A percentile compares a stretch with the other conserved stretches of the same genome.
Evolutionary conservation across 805 yeast genomes (phyloP).

Genomic region (Cyberlindnera petersonii): DNA sequence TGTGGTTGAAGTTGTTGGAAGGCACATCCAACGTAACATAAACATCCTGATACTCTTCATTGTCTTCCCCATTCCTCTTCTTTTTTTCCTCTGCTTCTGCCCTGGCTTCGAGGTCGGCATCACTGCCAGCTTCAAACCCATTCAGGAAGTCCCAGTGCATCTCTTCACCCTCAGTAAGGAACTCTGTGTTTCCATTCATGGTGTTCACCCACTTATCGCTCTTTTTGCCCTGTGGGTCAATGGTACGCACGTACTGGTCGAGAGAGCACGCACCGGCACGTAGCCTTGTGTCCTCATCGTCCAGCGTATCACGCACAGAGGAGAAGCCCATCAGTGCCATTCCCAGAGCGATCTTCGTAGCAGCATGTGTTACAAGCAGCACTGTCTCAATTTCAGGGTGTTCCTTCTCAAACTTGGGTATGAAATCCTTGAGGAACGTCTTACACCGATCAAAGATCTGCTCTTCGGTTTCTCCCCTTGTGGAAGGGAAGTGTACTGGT

Average conservation of each 20-base stretch:
- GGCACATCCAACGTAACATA: constrained; percentile 54
- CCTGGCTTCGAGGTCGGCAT: constrained; percentile 71
- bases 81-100: constrained; percentile 16
- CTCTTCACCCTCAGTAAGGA: constrained; percentile 75
- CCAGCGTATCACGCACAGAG: constrained; percentile 48
- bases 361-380: constrained; percentile 87
- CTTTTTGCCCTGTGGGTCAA: constrained; percentile 17
- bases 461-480: constrained; percentile 67
- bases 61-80: constrained; percentile 5
- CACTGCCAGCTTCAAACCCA: constrained; percentile 85
- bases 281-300: constrained; percentile 42
- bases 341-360: constrained; percentile 85
- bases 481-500: constrained; percentile 56
- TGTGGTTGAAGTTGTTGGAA: constrained; percentile 29
- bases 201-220: constrained; percentile 51
- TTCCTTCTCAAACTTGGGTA: constrained; percentile 51
- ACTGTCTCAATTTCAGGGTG: constrained; percentile 61
- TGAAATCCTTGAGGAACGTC: constrained; percentile 50
- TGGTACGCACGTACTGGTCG: constrained; percentile 49
- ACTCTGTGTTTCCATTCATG: constrained; percentile 71
- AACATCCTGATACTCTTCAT: constrained; percentile 41
- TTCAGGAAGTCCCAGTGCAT: constrained; percentile 87
- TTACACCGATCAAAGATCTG: constrained; percentile 64
- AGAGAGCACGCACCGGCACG: constrained; percentile 85
- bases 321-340: constrained; percentile 59